Percentiles rank a stretch among this genome's conserved stretches.
These are phyloP conservation scores for Aspergillus candidus DNA, from an alignment of 2,329 filamentous ascomycete species.

Conservation along the genomic window DNA sequence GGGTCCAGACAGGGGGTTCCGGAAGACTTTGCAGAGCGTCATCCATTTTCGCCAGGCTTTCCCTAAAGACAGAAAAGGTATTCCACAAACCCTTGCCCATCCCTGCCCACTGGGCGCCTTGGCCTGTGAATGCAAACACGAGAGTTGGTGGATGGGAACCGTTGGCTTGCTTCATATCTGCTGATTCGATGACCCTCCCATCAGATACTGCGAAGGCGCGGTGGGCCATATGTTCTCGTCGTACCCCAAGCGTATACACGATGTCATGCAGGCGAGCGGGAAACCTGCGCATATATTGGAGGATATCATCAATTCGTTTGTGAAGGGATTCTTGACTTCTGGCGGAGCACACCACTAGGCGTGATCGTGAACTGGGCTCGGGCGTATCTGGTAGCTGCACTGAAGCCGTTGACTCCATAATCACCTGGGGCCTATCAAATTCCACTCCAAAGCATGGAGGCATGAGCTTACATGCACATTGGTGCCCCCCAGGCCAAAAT, in stretches of 20 bases:
- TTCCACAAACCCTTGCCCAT: slow-evolving; percentile 22
- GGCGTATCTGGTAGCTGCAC: too few relatives aligned
- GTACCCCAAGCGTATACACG: slow-evolving; percentile 5
- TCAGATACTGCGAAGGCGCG: slow-evolving; percentile 3
- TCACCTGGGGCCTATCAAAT: too few relatives aligned
- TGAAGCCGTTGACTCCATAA: too few relatives aligned
- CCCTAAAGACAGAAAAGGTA: neutral
- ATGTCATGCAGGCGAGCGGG: slow-evolving; percentile 1
- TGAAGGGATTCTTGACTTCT: neutral
- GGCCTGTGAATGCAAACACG: slow-evolving; percentile 26
- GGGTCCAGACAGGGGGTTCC: too few relatives aligned
- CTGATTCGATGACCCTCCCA: too few relatives aligned
- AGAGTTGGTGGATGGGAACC: neutral
- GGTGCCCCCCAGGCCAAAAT: slow-evolving; percentile 19
- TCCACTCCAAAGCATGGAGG: too few relatives aligned
- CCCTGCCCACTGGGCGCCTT: slow-evolving; percentile 27
- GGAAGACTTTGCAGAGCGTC: neutral
- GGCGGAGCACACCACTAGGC: neutral
- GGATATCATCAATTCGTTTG: neutral
- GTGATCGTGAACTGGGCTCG: too few relatives aligned
- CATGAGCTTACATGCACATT: neutral
- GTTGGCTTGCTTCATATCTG: too few relatives aligned
- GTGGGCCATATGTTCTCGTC: slow-evolving; percentile 6
- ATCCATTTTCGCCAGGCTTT: slow-evolving; percentile 4
- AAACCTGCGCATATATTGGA: neutral